These are phyloP conservation scores for Candida khao-thaluensis DNA, from an alignment of 805 yeast genomes.

Conservation along the genomic window DNA sequence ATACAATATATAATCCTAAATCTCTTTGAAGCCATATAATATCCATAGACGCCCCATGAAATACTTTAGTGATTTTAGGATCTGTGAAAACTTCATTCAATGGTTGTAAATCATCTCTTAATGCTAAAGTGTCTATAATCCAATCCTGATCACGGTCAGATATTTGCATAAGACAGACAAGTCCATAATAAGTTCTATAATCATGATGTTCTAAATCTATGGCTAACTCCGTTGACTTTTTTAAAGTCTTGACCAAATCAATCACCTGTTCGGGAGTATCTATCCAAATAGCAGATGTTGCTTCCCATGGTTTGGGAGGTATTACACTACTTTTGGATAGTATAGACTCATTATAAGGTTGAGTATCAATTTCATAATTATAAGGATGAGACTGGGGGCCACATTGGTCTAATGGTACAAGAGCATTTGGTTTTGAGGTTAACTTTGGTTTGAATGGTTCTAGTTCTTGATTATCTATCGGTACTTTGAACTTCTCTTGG, in stretches of 20 bases:
- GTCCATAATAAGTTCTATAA: constrained; percentile 82
- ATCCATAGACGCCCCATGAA: constrained; percentile 98
- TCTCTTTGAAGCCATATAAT: constrained; percentile 96
- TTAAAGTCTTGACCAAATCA: constrained; percentile 55
- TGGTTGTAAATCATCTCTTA: constrained; percentile 66
- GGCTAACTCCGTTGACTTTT: constrained; percentile 63
- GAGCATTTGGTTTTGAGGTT: constrained; percentile 67
- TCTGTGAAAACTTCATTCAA: constrained; percentile 78
- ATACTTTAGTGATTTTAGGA: constrained; percentile 78
- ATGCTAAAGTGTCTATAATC: constrained; percentile 78
- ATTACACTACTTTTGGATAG: constrained; percentile 42
- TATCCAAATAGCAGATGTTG: constrained; percentile 68
- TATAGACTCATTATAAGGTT: constrained; percentile 64
- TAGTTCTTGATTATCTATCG: constrained; percentile 66
- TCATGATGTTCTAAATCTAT: constrained; percentile 97
- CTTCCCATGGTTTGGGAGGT: constrained; percentile 62
- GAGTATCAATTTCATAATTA: constrained; percentile 64
- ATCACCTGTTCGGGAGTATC: constrained; percentile 53
- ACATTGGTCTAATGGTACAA: constrained; percentile 55
- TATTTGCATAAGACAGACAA: constrained; percentile 91
- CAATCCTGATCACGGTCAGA: constrained; percentile 80
- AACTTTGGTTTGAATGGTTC: constrained; percentile 79
- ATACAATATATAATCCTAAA: constrained; percentile 84
- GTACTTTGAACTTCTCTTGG: constrained; percentile 55
- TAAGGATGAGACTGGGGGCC: constrained; percentile 80